Evolutionary conservation across 108 stramenopile genomes (phyloP), one percentile per base, ranked within the genome.

Genomic region (Aurantiochytrium sp.): DNA sequence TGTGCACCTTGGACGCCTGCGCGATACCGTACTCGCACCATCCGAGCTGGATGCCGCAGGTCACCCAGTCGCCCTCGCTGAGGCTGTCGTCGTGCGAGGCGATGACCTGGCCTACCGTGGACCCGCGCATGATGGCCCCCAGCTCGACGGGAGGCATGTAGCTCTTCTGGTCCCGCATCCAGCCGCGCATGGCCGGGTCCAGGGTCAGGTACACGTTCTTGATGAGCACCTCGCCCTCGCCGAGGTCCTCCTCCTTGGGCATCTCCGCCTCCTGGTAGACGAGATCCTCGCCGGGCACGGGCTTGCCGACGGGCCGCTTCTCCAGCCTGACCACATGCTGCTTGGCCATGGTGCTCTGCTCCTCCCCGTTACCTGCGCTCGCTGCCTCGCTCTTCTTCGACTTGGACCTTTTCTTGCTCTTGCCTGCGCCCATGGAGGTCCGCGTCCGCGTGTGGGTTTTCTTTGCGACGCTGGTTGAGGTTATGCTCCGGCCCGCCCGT

Each of bases 141-240:
- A 89, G 45, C 12, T 55, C 39, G 21, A 89, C 89, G 10, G 89
- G 89, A 31, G 89, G 89, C 31, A 89, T 34, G 55, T 89, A 89
- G 37, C 86, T 87, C 50, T 59, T 87, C 34, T 48, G 86, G 36
- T 87, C 87, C 10, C 34, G 27, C 89, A 89, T 89, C 89, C 89
- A 89, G 17, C 89, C 89, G 10, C 89, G 59, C 89, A 89, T 89
- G 21, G 89, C 89, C 12, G 89, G 89, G 39, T 89, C 89, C 37
- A 89, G 24, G 15, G 87, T 68, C 30, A 89, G 65, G 87, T 89
- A 89, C 4, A 87, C 55, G 37, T 86, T 55, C 37, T 87, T 69
- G 30, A 89, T 32, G 37, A 89, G 87, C 3, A 89, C 87, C 42
- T 39, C 41, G 55, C 55, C 85, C 32, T 87, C 85, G 54, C 55